phyloP scores from a whole-genome alignment of 1,284 basidiomycete genomes.

The Pisolithus thermaeus region DNA sequence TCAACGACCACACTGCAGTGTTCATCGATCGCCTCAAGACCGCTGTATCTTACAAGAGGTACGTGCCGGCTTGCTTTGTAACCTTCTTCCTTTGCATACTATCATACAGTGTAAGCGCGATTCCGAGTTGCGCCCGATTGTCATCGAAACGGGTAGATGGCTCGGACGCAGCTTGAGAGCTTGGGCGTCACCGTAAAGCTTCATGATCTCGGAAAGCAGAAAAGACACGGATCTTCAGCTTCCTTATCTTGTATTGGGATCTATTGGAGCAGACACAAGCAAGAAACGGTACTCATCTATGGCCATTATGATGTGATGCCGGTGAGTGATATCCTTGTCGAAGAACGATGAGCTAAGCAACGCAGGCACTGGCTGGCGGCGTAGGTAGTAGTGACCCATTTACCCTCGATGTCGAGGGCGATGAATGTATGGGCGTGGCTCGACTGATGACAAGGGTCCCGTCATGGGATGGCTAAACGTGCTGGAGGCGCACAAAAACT shows the following conservation, averaged over 20 bases:
- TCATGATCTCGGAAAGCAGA: neutral
- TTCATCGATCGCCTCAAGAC: neutral
- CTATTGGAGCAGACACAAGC: constrained; percentile 69
- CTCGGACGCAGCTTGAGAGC: neutral
- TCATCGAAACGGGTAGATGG: neutral
- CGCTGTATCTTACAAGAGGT: neutral
- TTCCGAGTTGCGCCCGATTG: neutral
- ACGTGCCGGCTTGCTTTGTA: neutral
- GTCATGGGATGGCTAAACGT: constrained; percentile 91
- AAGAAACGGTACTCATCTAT: constrained; percentile 90
- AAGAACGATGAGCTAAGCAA: constrained; percentile 30
- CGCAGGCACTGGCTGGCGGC: constrained; percentile 57
- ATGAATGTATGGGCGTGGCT: constrained; percentile 83
- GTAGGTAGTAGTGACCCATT: constrained; percentile 76
- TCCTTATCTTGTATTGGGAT: constrained; percentile 80
- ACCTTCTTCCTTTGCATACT: neutral
- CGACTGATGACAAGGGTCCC: constrained; percentile 89
- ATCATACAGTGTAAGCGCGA: neutral
- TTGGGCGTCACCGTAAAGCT: neutral
- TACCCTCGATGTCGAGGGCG: constrained; percentile 57
- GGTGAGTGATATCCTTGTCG: constrained; percentile 33
- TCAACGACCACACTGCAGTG: neutral
- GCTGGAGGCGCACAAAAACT: constrained; percentile 78
- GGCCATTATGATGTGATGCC: constrained; percentile 84
- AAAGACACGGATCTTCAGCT: constrained; percentile 52